phyloP scores from a whole-genome alignment of 164 flowering plant species.

The Euptelea pleiosperma region DNA sequence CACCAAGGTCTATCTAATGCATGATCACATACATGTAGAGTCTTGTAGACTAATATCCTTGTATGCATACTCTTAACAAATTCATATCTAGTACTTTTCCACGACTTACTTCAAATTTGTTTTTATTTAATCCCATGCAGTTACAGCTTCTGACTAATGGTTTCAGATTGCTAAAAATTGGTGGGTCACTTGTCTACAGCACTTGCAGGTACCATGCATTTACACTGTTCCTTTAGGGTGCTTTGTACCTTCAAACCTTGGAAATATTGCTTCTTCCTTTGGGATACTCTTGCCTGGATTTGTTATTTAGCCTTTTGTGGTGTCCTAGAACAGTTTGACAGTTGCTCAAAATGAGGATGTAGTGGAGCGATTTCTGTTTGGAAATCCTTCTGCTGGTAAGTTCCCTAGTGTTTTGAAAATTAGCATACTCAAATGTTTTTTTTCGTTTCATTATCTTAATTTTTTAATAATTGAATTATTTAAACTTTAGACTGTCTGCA shows the following conservation, averaged over 20 bases:
- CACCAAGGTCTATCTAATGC: not conserved
- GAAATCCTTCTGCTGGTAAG: constrained; percentile 68
- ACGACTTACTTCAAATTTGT: too few species aligned
- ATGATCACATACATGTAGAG: too few species aligned
- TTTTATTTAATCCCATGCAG: constrained; percentile 33
- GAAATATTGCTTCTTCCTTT: not conserved
- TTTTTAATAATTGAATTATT: not conserved
- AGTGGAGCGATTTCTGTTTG: constrained; percentile 63
- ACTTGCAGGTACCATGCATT: constrained; percentile 79
- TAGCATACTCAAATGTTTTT: not conserved
- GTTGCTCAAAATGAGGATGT: constrained; percentile 88
- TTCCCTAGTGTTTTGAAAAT: constrained; percentile 1
- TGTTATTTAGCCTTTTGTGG: not conserved
- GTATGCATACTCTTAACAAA: too few species aligned
- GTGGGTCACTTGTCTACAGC: constrained; percentile 88
- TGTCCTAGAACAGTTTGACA: constrained; percentile 54
- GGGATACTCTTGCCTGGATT: not conserved
- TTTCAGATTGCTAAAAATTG: constrained; percentile 72
- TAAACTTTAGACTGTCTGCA: not conserved
- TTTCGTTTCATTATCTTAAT: not conserved
- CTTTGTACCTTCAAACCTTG: not conserved
- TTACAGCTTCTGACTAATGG: constrained; percentile 74
- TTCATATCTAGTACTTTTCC: too few species aligned
- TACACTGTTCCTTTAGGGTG: not conserved
- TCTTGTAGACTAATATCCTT: too few species aligned